phyloP scores from a whole-genome alignment of 129 eudicot genomes.

The Deinandra increscens region DNA sequence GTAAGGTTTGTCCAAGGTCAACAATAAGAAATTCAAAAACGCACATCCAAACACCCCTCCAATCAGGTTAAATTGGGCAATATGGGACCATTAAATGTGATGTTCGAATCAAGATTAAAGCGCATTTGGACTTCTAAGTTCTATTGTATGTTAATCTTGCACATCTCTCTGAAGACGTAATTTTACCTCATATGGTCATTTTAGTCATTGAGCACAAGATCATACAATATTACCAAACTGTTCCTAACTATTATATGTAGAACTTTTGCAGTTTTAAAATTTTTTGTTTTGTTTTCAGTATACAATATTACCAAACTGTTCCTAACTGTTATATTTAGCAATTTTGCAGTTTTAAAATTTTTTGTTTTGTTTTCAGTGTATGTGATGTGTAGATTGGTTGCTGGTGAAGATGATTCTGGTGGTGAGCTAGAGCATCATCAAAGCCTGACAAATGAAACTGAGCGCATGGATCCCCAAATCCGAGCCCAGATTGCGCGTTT shows the following conservation, averaged over 20 bases:
- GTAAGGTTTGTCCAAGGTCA: no score
- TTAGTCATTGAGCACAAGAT: neutral
- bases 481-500: slow-evolving; percentile 36
- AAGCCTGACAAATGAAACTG: slow-evolving; percentile 29
- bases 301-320: neutral
- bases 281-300: slow-evolving; percentile 5
- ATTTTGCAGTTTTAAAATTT: neutral
- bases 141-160: no score
- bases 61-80: no score
- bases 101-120: no score
- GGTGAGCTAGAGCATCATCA: slow-evolving; percentile 23
- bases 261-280: neutral
- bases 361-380: slow-evolving; percentile 3
- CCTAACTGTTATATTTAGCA: neutral
- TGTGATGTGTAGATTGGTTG: slow-evolving; percentile 38
- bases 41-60: no score
- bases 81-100: no score
- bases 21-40: no score
- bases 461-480: slow-evolving; percentile 31
- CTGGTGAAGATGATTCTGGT: slow-evolving; percentile 25
- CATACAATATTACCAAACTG: neutral
- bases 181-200: no score
- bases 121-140: no score
- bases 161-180: no score
- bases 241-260: neutral